Evolutionary conservation across 2,329 filamentous ascomycete species (phyloP).

Genomic region (Diaporthe destruens): DNA sequence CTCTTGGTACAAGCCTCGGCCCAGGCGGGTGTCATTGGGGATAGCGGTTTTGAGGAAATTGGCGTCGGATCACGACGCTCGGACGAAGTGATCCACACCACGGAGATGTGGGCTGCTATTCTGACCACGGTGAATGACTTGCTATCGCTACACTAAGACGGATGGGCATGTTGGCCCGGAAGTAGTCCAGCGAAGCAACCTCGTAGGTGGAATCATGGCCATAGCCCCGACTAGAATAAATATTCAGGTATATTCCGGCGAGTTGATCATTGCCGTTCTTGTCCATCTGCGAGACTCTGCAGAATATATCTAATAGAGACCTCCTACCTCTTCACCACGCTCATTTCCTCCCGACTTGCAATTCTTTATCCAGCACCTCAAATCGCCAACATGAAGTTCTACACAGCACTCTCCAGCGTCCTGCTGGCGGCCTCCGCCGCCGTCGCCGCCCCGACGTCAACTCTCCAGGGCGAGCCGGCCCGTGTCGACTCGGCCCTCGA

Average conservation of each 20-base stretch:
- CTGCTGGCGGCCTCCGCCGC: constrained; percentile 29
- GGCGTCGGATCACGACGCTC: constrained; percentile 3
- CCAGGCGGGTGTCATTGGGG: background rate
- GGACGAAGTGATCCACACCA: constrained; percentile 3
- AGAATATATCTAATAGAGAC: background rate
- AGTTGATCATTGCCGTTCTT: constrained; percentile 22
- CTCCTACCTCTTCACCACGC: background rate
- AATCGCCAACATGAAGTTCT: constrained; percentile 27
- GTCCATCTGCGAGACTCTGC: constrained; percentile 3
- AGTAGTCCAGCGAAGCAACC: constrained; percentile 13
- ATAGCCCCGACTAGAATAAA: constrained; percentile 6
- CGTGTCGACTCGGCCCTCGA: constrained; percentile 32
- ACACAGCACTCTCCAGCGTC: background rate
- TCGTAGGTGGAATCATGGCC: constrained; percentile 28
- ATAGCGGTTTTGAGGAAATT: constrained; percentile 21
- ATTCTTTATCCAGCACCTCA: too few relatives aligned
- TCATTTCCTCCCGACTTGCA: background rate
- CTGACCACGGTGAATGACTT: background rate
- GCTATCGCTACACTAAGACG: constrained; percentile 1
- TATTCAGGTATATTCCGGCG: background rate
- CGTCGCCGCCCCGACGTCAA: constrained; percentile 22
- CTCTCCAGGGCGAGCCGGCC: constrained; percentile 15
- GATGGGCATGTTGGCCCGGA: constrained; percentile 12
- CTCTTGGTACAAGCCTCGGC: constrained; percentile 31
- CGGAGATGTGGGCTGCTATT: constrained; percentile 17